Evolutionary conservation across 257 asterid genomes (phyloP).

Genomic region (Solanum ossicruentum): DNA sequence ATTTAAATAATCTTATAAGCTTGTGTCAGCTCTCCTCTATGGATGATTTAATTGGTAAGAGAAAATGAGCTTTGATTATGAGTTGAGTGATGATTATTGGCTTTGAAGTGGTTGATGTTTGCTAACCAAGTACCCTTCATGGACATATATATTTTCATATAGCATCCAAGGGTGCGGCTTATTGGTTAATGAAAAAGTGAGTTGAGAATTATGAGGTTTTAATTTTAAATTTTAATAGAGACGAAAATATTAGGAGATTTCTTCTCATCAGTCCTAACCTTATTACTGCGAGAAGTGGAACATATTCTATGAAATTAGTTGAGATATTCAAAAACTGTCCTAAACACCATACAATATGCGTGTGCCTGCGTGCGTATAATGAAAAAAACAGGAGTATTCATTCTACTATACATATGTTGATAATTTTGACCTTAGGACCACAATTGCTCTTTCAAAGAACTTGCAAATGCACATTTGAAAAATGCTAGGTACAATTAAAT

Average conservation of each 20-base stretch:
- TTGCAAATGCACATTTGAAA: background rate
- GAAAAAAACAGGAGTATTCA: background rate
- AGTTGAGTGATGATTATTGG: background rate
- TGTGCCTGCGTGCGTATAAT: too few relatives aligned
- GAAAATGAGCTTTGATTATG: background rate
- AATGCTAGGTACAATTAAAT: background rate
- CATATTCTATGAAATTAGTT: too few relatives aligned
- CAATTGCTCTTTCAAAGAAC: background rate
- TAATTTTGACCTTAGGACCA: too few relatives aligned
- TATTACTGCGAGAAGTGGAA: too few relatives aligned
- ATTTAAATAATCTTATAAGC: background rate
- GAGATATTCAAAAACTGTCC: too few relatives aligned
- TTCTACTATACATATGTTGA: too few relatives aligned
- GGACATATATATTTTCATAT: background rate
- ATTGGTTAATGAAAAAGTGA: background rate
- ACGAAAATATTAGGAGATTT: background rate
- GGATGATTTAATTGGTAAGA: background rate
- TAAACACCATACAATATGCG: too few relatives aligned
- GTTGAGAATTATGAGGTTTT: too few relatives aligned
- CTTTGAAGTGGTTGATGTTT: background rate
- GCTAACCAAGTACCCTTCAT: background rate
- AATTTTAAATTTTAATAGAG: background rate
- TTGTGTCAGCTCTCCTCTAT: background rate
- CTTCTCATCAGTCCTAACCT: too few relatives aligned
- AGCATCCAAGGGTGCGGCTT: background rate